Percentiles rank a stretch among this genome's conserved stretches.
phyloP scores from a whole-genome alignment of 1,284 basidiomycete genomes.

The Fomitopsis schrenkii region DNA sequence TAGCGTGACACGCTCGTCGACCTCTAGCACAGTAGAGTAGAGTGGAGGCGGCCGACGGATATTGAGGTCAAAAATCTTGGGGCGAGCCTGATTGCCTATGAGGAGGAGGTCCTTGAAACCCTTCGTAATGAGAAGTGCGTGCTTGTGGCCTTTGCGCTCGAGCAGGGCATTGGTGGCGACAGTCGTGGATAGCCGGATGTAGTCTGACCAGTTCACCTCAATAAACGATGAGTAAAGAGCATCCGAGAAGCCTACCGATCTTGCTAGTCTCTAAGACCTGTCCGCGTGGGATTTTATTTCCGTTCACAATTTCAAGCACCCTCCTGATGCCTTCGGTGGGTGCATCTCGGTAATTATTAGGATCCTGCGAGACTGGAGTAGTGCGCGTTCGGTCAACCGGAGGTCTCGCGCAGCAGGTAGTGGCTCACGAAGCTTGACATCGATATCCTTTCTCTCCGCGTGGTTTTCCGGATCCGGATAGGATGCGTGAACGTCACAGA shows the following conservation, averaged over 20 bases:
- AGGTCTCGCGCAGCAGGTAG: not conserved
- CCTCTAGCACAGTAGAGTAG: constrained; percentile 81
- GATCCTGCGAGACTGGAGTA: constrained; percentile 76
- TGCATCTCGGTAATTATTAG: constrained; percentile 86
- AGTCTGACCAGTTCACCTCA: constrained; percentile 48
- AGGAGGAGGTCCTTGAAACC: constrained; percentile 90
- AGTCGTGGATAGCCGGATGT: constrained; percentile 90
- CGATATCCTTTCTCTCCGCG: constrained; percentile 62
- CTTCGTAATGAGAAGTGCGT: constrained; percentile 89
- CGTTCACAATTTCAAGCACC: constrained; percentile 79
- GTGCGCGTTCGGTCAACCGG: not conserved
- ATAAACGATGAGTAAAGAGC: not conserved
- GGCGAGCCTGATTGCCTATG: constrained; percentile 92
- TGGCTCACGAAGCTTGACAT: constrained; percentile 74
- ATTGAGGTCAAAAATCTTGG: constrained; percentile 86
- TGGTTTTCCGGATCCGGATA: constrained; percentile 67
- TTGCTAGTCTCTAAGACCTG: constrained; percentile 72
- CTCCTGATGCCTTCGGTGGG: constrained; percentile 93
- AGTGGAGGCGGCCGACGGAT: constrained; percentile 77
- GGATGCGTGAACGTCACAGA: constrained; percentile 81
- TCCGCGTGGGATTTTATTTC: constrained; percentile 62
- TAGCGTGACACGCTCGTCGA: constrained; percentile 93
- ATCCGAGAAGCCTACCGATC: constrained; percentile 56
- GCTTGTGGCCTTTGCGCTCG: constrained; percentile 89
- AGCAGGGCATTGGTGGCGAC: constrained; percentile 96